Percentiles rank a stretch among this genome's conserved stretches.
Conservation (phyloP, 2,329 filamentous ascomycete species). For the Colletotrichum costaricense region DNA sequence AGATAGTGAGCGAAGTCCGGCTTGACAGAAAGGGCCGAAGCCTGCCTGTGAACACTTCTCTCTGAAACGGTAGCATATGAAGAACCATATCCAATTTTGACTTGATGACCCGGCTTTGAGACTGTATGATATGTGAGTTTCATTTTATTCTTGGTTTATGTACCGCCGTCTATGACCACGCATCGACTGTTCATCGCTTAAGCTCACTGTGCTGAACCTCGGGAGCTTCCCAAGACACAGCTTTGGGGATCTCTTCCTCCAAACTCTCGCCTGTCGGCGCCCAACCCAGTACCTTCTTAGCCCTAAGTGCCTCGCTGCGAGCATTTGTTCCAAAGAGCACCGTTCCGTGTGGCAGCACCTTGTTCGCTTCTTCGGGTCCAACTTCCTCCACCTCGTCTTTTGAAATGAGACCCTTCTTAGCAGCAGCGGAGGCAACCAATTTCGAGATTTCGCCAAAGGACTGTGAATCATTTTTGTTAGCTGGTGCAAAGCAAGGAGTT, state of each 20-base stretch:
- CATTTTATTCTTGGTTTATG: not conserved
- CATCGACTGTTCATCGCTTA: not conserved
- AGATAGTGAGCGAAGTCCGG: not conserved
- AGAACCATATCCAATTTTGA: not conserved
- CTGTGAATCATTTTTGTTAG: constrained; percentile 25
- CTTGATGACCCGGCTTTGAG: not conserved
- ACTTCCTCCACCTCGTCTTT: constrained; percentile 42
- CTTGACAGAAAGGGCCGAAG: not conserved
- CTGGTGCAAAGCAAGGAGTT: not conserved
- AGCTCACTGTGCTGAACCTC: not conserved
- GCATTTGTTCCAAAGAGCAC: constrained; percentile 69
- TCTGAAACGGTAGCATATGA: not conserved
- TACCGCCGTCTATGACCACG: not conserved
- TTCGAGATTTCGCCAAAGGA: constrained; percentile 46
- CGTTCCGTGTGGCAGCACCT: constrained; percentile 55
- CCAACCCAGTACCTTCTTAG: constrained; percentile 66
- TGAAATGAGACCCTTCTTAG: constrained; percentile 40
- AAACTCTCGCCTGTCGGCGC: constrained; percentile 59
- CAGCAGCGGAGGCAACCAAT: constrained; percentile 42
- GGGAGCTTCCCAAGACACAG: constrained; percentile 40
- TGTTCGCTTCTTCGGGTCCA: constrained; percentile 55
- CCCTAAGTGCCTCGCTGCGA: constrained; percentile 61
- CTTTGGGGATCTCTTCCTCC: constrained; percentile 51
- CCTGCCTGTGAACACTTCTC: too few relatives aligned
- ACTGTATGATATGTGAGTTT: not conserved